phyloP scores from a whole-genome alignment of 305 asterid genomes.

The Rubia tinctorum region DNA sequence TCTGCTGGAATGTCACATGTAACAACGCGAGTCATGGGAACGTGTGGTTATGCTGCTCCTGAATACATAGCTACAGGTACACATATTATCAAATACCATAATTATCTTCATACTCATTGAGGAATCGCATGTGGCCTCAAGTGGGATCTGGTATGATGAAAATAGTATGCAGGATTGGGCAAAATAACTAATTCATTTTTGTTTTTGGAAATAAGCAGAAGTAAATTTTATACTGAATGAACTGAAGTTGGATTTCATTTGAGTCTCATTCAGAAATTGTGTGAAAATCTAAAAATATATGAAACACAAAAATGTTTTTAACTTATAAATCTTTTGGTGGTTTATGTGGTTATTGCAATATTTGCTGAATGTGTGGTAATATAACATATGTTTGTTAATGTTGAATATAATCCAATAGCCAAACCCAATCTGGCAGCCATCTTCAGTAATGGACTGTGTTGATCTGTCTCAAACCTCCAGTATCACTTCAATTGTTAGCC shows the following conservation, averaged over 20 bases:
- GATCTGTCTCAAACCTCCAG: not conserved
- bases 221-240: not conserved
- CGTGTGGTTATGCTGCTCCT: slow-evolving; percentile 95
- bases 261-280: not conserved
- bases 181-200: not conserved
- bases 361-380: not conserved
- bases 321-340: not conserved
- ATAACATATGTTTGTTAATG: not conserved
- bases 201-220: not conserved
- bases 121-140: not conserved
- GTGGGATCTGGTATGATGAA: not conserved
- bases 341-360: not conserved
- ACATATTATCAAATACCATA: slow-evolving; percentile 13
- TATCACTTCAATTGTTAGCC: not conserved
- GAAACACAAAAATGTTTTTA: not conserved
- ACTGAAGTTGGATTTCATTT: not conserved
- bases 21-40: slow-evolving; percentile 92
- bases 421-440: not conserved
- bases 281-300: not conserved
- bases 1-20: slow-evolving; percentile 76
- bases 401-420: not conserved
- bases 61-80: slow-evolving; percentile 91
- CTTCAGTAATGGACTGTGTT: not conserved
- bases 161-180: not conserved
- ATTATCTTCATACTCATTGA: not conserved